These are phyloP conservation scores for Rhizoclosmatium globosum DNA, from an alignment of 192 early-diverging fungal genomes.

Conservation along the genomic window DNA sequence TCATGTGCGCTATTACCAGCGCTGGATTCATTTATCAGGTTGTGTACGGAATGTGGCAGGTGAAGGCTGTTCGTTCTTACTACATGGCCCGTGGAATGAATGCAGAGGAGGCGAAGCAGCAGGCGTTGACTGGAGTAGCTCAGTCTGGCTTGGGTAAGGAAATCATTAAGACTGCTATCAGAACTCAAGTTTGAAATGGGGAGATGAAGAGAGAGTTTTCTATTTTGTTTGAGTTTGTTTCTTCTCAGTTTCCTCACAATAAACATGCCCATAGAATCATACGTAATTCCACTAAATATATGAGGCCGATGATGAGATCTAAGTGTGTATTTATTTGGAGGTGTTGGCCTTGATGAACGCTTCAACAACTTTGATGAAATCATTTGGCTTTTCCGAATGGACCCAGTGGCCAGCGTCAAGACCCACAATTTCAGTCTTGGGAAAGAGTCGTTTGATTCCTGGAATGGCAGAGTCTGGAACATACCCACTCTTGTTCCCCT, in stretches of 20 bases:
- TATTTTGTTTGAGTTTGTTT: too few relatives aligned
- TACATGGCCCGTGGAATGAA: conserved; percentile 42
- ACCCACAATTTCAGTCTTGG: conserved; percentile 65
- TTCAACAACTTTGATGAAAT: conserved; percentile 44
- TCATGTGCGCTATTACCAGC: conserved; percentile 45
- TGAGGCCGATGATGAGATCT: too few relatives aligned
- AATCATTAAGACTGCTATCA: conserved; percentile 29
- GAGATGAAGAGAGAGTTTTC: background rate
- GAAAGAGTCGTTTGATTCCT: conserved; percentile 75
- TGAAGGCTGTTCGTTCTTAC: conserved; percentile 44
- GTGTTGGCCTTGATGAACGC: conserved; percentile 28
- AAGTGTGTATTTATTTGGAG: too few relatives aligned
- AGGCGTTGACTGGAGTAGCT: conserved; percentile 45
- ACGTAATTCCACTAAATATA: too few relatives aligned
- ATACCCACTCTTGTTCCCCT: conserved; percentile 76
- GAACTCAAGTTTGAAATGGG: background rate
- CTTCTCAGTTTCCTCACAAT: too few relatives aligned
- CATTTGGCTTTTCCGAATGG: conserved; percentile 55
- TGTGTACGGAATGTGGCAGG: conserved; percentile 53
- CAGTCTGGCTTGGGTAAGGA: conserved; percentile 29
- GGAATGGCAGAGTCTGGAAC: conserved; percentile 61
- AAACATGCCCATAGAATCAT: too few relatives aligned
- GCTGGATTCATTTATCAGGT: conserved; percentile 44
- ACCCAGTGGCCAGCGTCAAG: conserved; percentile 93
- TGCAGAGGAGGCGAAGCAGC: conserved; percentile 42